Evolutionary conservation across 2,329 filamentous ascomycete species (phyloP).

Genomic region (Hymenoscyphus repandus): DNA sequence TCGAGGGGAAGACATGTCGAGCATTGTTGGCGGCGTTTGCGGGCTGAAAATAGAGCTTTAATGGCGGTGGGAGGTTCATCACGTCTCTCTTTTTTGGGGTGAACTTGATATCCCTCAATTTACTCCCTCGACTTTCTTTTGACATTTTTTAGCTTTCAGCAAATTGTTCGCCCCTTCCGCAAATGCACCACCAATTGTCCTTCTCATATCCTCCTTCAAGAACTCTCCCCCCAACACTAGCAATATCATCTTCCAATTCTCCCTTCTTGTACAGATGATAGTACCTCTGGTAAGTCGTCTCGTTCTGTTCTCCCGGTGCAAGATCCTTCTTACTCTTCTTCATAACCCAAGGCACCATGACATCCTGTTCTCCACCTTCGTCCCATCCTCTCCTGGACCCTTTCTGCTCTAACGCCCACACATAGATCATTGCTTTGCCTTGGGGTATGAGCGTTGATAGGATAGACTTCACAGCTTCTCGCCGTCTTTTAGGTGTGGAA

Average conservation of each 20-base stretch:
- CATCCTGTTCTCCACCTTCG: constrained; percentile 76
- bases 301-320: constrained; percentile 31
- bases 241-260: constrained; percentile 78
- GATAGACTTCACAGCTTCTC: constrained; percentile 67
- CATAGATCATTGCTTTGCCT: constrained; percentile 76
- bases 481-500: constrained; percentile 67
- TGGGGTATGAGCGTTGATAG: constrained; percentile 56
- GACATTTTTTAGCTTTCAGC: not conserved
- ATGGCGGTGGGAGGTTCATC: not conserved
- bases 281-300: constrained; percentile 67
- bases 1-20: too few species aligned
- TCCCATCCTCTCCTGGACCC: constrained; percentile 84
- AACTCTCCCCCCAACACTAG: constrained; percentile 67
- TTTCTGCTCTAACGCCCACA: constrained; percentile 94
- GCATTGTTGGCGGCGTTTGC: too few species aligned
- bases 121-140: not conserved
- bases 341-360: constrained; percentile 93
- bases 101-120: not conserved
- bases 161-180: constrained; percentile 8
- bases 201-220: constrained; percentile 84
- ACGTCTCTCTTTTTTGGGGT: not conserved
- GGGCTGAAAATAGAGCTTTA: too few species aligned
- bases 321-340: constrained; percentile 33
- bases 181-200: constrained; percentile 96
- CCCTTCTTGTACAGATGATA: constrained; percentile 88